phyloP scores from a whole-genome alignment of 768 basidiomycete genomes.

The Sutorius australiensis region DNA sequence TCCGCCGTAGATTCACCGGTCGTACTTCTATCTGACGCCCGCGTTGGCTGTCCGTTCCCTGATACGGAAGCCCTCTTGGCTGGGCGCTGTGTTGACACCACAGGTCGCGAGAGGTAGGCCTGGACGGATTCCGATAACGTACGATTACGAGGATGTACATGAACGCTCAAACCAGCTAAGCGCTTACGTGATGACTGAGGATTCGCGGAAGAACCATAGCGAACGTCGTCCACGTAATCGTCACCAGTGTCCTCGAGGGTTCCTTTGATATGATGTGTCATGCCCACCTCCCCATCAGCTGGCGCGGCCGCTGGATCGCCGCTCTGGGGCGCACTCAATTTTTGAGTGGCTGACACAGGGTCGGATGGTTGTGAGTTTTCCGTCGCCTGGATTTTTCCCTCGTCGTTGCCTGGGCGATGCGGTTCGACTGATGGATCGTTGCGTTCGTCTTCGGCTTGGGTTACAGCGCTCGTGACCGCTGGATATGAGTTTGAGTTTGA shows the following conservation, averaged over 20 bases:
- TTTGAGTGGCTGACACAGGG: background rate
- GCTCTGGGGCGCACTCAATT: background rate
- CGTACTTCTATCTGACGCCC: background rate
- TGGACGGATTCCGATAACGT: constrained; percentile 47
- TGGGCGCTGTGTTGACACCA: background rate
- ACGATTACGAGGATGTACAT: constrained; percentile 34
- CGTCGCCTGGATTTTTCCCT: constrained; percentile 5
- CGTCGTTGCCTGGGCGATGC: constrained; percentile 1
- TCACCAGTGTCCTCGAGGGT: background rate
- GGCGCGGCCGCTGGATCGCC: constrained; percentile 3
- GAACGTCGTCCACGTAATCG: constrained; percentile 9
- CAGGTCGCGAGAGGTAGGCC: constrained; percentile 37
- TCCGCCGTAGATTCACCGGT: background rate
- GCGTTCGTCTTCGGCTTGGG: background rate
- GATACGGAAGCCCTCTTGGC: background rate
- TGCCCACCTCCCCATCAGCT: background rate
- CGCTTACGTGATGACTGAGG: constrained; percentile 19
- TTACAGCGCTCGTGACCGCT: background rate
- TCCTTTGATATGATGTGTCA: background rate
- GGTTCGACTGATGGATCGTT: background rate
- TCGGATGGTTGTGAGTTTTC: background rate
- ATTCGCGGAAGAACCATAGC: constrained; percentile 16
- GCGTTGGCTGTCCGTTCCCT: background rate
- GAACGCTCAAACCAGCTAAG: background rate
- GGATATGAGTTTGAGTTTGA: background rate